phyloP scores from a whole-genome alignment of 2,329 filamentous ascomycete genomes.

The Paramyrothecium roridum region DNA sequence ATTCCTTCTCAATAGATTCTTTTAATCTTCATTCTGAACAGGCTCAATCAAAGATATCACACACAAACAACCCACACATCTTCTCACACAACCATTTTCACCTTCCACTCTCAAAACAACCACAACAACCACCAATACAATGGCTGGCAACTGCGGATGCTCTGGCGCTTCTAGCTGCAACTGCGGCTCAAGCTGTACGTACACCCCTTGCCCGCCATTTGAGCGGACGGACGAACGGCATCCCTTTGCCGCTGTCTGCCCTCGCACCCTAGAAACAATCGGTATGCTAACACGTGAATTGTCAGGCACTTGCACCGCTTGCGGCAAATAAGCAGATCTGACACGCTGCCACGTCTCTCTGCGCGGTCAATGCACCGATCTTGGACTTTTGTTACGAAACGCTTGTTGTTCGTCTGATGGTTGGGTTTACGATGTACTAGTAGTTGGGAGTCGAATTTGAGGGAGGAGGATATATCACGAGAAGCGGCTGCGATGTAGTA shows the following conservation, averaged over 20 bases:
- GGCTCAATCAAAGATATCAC: constrained; percentile 9
- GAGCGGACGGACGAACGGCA: not conserved
- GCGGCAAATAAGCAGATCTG: not conserved
- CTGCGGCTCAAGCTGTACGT: constrained; percentile 33
- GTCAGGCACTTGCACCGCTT: not conserved
- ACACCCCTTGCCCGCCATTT: not conserved
- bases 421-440: no score
- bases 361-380: not conserved
- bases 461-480: no score
- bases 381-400: not conserved
- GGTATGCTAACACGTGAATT: not conserved
- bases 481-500: no score
- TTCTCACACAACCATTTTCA: not conserved
- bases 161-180: constrained; percentile 29
- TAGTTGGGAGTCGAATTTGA: no score
- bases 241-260: not conserved
- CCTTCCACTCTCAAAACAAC: constrained; percentile 1
- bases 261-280: no score
- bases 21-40: constrained; percentile 4
- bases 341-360: not conserved
- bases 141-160: constrained; percentile 32
- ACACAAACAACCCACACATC: not conserved
- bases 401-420: not conserved
- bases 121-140: constrained; percentile 21
- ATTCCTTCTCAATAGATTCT: constrained; percentile 6